These are phyloP conservation scores for Heimioporus retisporus DNA, from an alignment of 1,284 basidiomycete genomes.

Conservation along the genomic window DNA sequence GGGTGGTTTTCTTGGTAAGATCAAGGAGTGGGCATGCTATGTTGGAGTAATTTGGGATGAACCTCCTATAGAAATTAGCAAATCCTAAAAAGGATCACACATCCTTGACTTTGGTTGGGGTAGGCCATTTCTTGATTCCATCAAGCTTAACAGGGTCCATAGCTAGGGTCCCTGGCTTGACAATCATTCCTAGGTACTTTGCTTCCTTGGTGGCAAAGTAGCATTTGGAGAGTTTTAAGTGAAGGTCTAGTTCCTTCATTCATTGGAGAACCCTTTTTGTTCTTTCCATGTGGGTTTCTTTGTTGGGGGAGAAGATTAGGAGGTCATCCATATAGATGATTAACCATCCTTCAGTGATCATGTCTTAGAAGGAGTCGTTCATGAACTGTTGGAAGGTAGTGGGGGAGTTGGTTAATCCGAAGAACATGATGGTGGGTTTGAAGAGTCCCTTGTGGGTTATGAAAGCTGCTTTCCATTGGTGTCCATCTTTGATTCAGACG, in stretches of 20 bases:
- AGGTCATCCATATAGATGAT: slow-evolving; percentile 13
- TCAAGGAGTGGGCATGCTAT: too few relatives aligned
- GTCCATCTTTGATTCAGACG: too few relatives aligned
- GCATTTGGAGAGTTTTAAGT: background rate
- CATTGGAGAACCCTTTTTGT: background rate
- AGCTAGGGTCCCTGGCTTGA: too few relatives aligned
- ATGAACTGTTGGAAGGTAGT: slow-evolving; percentile 12
- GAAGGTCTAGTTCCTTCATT: background rate
- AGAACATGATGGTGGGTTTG: slow-evolving; percentile 46
- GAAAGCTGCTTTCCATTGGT: slow-evolving; percentile 7
- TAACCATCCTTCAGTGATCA: slow-evolving; percentile 14
- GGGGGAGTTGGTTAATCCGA: slow-evolving; percentile 46
- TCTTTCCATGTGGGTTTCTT: background rate
- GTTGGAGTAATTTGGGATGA: too few relatives aligned
- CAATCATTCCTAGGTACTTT: too few relatives aligned
- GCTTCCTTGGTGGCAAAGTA: background rate
- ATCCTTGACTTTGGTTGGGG: too few relatives aligned
- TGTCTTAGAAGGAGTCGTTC: slow-evolving; percentile 5
- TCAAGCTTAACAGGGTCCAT: too few relatives aligned
- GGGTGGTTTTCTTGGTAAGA: too few relatives aligned
- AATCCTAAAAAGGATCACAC: too few relatives aligned
- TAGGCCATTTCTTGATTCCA: too few relatives aligned
- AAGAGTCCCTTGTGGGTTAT: slow-evolving; percentile 31
- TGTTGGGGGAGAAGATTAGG: background rate
- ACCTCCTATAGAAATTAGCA: too few relatives aligned